phyloP scores from a whole-genome alignment of 306 rosid species.

The Vicia sativa region DNA sequence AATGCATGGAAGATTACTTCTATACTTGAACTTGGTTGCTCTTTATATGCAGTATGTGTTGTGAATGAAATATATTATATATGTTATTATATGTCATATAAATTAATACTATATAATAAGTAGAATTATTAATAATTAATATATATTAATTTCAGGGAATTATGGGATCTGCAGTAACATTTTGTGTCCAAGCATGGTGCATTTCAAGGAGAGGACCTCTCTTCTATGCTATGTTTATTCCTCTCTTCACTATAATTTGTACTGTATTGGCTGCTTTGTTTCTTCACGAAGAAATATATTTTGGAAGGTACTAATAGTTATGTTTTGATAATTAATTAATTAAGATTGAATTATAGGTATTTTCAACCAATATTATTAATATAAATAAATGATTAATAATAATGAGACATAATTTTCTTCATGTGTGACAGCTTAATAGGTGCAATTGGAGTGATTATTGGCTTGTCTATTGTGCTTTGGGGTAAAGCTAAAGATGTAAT shows the following conservation, averaged over 20 bases:
- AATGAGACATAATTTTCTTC: too few species aligned
- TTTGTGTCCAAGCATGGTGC: slow-evolving; percentile 61
- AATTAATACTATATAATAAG: background rate
- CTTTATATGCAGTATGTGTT: too few species aligned
- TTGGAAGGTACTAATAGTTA: slow-evolving; percentile 36
- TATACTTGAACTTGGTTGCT: too few species aligned
- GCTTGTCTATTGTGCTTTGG: slow-evolving; percentile 60
- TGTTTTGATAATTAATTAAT: too few species aligned
- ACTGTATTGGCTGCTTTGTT: slow-evolving; percentile 50
- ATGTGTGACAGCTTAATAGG: slow-evolving; percentile 48
- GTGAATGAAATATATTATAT: too few species aligned
- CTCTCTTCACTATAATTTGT: slow-evolving; percentile 49
- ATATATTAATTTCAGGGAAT: slow-evolving; percentile 49
- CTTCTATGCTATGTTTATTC: slow-evolving; percentile 57
- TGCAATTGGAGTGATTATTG: slow-evolving; percentile 48
- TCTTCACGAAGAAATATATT: slow-evolving; percentile 50
- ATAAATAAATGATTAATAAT: background rate
- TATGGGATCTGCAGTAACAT: slow-evolving; percentile 51
- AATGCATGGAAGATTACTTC: too few species aligned
- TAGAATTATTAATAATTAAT: background rate
- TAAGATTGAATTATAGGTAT: too few species aligned
- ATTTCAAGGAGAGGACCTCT: slow-evolving; percentile 58
- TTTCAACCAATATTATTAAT: background rate
- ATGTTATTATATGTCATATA: background rate
- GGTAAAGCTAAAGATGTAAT: slow-evolving; percentile 49